Evolutionary conservation across 148 eudicot genomes (phyloP).

Genomic region (Persicaria tinctoria): DNA sequence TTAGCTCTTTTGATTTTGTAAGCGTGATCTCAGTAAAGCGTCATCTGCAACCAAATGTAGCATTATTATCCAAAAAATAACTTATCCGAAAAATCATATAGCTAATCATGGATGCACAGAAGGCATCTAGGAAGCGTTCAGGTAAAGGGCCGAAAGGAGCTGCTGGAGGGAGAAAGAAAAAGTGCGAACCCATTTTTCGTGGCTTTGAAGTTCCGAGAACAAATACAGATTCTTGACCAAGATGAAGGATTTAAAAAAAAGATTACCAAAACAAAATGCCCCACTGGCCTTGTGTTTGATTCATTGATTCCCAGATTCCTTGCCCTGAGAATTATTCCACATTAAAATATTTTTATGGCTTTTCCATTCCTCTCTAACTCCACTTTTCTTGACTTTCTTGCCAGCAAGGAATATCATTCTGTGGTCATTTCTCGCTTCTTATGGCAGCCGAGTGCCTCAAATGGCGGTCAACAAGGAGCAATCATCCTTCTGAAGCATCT

Average conservation of each 20-base stretch:
- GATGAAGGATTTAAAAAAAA: not conserved
- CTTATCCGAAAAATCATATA: constrained; percentile 3
- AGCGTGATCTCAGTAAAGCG: not conserved
- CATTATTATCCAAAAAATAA: constrained; percentile 3
- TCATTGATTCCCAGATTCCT: constrained; percentile 51
- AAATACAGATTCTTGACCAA: constrained; percentile 19
- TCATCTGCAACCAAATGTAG: not conserved
- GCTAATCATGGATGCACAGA: constrained; percentile 12
- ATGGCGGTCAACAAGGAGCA: constrained; percentile 35
- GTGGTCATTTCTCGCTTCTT: constrained; percentile 57
- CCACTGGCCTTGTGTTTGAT: constrained; percentile 36
- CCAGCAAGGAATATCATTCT: constrained; percentile 60
- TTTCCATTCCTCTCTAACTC: constrained; percentile 12
- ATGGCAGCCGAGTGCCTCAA: constrained; percentile 14
- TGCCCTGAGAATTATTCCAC: constrained; percentile 29
- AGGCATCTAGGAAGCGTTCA: constrained; percentile 19
- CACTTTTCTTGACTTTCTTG: constrained; percentile 14
- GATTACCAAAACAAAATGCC: constrained; percentile 18
- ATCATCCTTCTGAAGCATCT: constrained; percentile 26
- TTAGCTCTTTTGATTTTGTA: not conserved
- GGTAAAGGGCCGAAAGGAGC: constrained; percentile 20
- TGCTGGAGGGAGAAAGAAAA: constrained; percentile 16
- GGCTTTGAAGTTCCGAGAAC: constrained; percentile 48
- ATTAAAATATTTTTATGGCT: constrained; percentile 8
- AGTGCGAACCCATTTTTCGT: constrained; percentile 68